phyloP scores from a whole-genome alignment of 768 basidiomycete species.

The Clavulina sp. region DNA sequence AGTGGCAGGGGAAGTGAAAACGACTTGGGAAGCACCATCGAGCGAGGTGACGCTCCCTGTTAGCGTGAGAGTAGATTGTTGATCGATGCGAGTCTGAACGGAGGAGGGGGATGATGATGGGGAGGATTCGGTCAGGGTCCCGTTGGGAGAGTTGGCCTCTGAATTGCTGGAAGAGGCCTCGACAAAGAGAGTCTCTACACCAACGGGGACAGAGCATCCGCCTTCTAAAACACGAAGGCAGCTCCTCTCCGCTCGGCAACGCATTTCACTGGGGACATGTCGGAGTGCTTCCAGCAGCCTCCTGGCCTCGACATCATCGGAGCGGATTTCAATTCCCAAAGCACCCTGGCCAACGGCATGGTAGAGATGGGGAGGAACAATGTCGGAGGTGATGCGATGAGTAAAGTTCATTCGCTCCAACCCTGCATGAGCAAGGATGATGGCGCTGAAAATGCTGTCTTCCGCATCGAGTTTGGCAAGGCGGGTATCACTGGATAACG shows the following conservation, averaged over 20 bases:
- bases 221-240: slow-evolving; percentile 84
- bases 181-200: slow-evolving; percentile 26
- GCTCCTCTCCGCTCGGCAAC: slow-evolving; percentile 68
- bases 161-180: slow-evolving; percentile 37
- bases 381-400: slow-evolving; percentile 55
- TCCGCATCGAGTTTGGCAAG: slow-evolving; percentile 78
- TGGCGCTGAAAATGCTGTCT: slow-evolving; percentile 60
- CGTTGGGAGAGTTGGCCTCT: slow-evolving; percentile 71
- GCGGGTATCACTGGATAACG: slow-evolving; percentile 61
- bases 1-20: slow-evolving; percentile 33
- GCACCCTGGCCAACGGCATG: slow-evolving; percentile 94
- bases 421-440: slow-evolving; percentile 89
- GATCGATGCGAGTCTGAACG: background rate
- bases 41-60: slow-evolving; percentile 75
- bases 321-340: slow-evolving; percentile 68
- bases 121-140: slow-evolving; percentile 50
- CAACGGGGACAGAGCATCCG: slow-evolving; percentile 94
- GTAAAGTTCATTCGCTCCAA: slow-evolving; percentile 63
- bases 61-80: slow-evolving; percentile 31
- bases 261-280: slow-evolving; percentile 63
- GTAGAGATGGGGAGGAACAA: slow-evolving; percentile 57
- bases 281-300: slow-evolving; percentile 50
- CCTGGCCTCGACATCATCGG: slow-evolving; percentile 40
- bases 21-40: slow-evolving; percentile 53
- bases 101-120: slow-evolving; percentile 27